Evolutionary conservation across 106 monocot species (phyloP), one percentile per base, ranked within the genome.

Genomic region (Posidonia australis): DNA sequence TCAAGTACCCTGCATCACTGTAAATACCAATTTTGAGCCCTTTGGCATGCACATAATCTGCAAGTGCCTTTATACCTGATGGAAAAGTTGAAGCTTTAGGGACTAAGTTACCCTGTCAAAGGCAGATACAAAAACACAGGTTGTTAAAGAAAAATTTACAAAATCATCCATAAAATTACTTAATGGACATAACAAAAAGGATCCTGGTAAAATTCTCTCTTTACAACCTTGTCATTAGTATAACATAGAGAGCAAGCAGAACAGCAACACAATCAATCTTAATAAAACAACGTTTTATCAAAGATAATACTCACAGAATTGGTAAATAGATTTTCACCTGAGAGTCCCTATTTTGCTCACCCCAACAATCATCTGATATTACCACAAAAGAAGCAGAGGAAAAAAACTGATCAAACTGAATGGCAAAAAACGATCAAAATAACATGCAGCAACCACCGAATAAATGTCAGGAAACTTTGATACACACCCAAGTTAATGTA

Each of bases 21-120:
- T 96, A 96, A 52, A 96, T 84, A 23, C 90, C 90, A 52, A 96
- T 76, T 58, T 82, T 84, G 18, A 96, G 82, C 5, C 84, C 94
- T 60, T 90, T 90, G 13, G 25, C 41, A 67, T 90, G 94, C 22
- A 96, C 70, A 62, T 90, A 96, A 72, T 90, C 82, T 47, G 94
- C 86, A 51, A 96, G 79, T 10, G 82, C 72, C 58, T 90, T 90
- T 9, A 96, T 90, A 30, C 94, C 94, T 3, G 90, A 90, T 3
- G 94, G 90, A 31, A 96, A 96, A 10, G 84, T 82, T 13, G 84
- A 82, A 72, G 10, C 21, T 25, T 84, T 86, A 0, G 90, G 52
- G 24, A 83, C 86, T 44, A 96, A 60, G 66, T 96, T 80, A 51
- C 94, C 94, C 94, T 96, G 70, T n/a, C 17, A 48, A 48, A 16